Conservation (phyloP, 768 basidiomycete species). For the Termitomyces sp. region DNA sequence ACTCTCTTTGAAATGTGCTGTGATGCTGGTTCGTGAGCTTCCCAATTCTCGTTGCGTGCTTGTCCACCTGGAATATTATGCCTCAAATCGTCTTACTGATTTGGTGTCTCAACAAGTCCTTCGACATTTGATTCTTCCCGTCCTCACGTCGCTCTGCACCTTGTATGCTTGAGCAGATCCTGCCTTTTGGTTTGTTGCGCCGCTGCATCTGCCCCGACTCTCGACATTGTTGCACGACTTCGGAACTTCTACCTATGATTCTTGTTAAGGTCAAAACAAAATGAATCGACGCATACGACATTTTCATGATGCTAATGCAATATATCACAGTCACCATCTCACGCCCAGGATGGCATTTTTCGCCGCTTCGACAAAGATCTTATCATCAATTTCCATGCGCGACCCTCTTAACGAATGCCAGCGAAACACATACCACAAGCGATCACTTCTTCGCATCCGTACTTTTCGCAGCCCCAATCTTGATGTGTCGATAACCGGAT, state of each 20-base stretch:
- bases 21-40: constrained; percentile 7
- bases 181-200: constrained; percentile 4
- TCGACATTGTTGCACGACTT: constrained; percentile 12
- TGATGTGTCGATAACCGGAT: neutral
- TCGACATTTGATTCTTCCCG: constrained; percentile 9
- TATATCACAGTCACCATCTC: constrained; percentile 8
- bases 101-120: neutral
- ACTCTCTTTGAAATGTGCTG: constrained; percentile 12
- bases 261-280: neutral
- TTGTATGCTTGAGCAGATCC: constrained; percentile 8
- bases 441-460: neutral
- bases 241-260: constrained; percentile 1
- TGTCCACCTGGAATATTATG: constrained; percentile 9
- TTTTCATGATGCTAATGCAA: constrained; percentile 7
- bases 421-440: neutral
- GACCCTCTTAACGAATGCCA: neutral
- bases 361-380: constrained; percentile 9
- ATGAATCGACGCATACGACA: constrained; percentile 8
- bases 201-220: constrained; percentile 12
- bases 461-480: neutral
- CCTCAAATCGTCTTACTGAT: constrained; percentile 2
- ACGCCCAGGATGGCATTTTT: constrained; percentile 12
- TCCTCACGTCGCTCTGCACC: constrained; percentile 11
- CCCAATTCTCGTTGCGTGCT: constrained; percentile 13
- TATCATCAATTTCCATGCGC: constrained; percentile 3